These are phyloP conservation scores for Chlorophyllum brunneum DNA, from an alignment of 768 basidiomycete species.

Conservation along the genomic window DNA sequence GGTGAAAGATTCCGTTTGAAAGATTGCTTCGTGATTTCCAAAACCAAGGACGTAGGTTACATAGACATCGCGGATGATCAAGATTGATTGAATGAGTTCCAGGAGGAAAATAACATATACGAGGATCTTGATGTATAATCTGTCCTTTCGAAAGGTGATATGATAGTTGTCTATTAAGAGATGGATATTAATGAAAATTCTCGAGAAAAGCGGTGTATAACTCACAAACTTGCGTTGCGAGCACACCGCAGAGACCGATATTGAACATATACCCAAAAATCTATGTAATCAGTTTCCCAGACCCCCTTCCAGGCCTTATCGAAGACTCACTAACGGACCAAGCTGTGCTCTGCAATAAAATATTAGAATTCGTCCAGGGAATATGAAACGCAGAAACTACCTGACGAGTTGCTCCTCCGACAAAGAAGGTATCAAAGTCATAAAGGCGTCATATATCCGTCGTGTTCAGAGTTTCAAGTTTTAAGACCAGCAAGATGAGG, in stretches of 20 bases:
- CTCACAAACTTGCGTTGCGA: slow-evolving; percentile 31
- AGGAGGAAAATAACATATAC: slow-evolving; percentile 24
- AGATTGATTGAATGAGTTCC: slow-evolving; percentile 25
- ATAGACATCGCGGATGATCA: slow-evolving; percentile 22
- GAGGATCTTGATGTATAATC: slow-evolving; percentile 21
- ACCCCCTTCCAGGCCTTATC: not conserved
- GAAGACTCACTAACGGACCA: not conserved
- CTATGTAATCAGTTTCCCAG: slow-evolving; percentile 7
- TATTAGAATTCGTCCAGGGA: not conserved
- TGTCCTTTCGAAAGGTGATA: slow-evolving; percentile 27
- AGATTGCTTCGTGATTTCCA: slow-evolving; percentile 20
- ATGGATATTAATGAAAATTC: not conserved
- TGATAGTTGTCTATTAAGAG: slow-evolving; percentile 27
- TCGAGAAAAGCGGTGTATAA: not conserved
- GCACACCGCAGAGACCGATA: slow-evolving; percentile 24
- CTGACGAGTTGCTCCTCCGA: not conserved
- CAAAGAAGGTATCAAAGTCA: not conserved
- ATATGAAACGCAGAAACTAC: not conserved
- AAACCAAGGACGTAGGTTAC: slow-evolving; percentile 23
- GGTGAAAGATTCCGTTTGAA: slow-evolving; percentile 16
- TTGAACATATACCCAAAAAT: slow-evolving; percentile 23
- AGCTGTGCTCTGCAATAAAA: not conserved
- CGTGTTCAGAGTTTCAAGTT: not conserved
- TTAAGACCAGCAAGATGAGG: not conserved
- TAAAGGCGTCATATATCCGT: not conserved